These are phyloP conservation scores for Hygrocybe punicea DNA, from an alignment of 768 basidiomycete genomes.

Conservation along the genomic window DNA sequence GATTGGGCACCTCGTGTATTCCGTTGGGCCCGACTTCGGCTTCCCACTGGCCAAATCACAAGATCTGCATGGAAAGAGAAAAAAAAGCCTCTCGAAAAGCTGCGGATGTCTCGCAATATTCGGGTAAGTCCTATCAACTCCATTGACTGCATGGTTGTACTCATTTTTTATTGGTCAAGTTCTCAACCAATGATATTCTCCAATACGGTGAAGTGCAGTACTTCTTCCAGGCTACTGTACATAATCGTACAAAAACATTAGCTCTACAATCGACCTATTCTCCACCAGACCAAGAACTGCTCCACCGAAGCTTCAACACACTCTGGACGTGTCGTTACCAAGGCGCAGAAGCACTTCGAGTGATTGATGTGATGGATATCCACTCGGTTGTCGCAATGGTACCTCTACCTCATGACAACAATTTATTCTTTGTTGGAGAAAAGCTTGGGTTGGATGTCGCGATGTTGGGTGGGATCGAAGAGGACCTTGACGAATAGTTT, in stretches of 20 bases:
- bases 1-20: slow-evolving; percentile 15
- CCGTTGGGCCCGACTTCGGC: slow-evolving; percentile 20
- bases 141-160: neutral
- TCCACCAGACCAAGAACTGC: too few relatives aligned
- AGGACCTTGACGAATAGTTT: too few relatives aligned
- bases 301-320: too few relatives aligned
- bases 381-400: slow-evolving; percentile 25
- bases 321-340: slow-evolving; percentile 12
- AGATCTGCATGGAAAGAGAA: slow-evolving; percentile 20
- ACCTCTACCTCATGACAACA: slow-evolving; percentile 16
- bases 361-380: slow-evolving; percentile 13
- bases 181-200: neutral
- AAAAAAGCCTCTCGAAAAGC: neutral
- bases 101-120: slow-evolving; percentile 1
- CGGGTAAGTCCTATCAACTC: neutral
- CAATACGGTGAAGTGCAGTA: slow-evolving; percentile 16
- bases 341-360: slow-evolving; percentile 2
- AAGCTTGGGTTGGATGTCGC: slow-evolving; percentile 29
- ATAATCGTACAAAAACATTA: neutral
- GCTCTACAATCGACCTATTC: too few relatives aligned
- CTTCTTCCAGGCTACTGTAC: slow-evolving; percentile 13
- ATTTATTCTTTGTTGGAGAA: slow-evolving; percentile 48
- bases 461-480: neutral
- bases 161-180: slow-evolving; percentile 2
- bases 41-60: slow-evolving; percentile 24